Base-by-base conservation (phyloP, 2,329 filamentous ascomycete genomes). In the Arthrobotrys iridis region DNA sequence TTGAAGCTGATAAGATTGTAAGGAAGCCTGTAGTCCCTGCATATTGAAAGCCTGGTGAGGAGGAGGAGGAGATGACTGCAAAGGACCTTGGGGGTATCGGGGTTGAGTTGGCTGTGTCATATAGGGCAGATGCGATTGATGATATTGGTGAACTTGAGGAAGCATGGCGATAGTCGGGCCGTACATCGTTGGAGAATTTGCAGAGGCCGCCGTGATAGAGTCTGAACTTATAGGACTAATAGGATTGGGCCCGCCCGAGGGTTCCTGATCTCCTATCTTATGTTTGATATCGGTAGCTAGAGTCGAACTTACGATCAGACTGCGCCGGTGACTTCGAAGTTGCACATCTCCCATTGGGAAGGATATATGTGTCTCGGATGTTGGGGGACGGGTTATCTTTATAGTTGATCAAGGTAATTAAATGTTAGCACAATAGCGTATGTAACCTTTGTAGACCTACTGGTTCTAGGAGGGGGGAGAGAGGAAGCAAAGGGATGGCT, bases 331-430 rank as follows among this genome's bases (percentile, higher is more conserved):
- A 70, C 52, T 71, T 60, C 72, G 48, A 60, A 52, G 65, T 22
- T 76, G 65, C 52, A 41, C 72, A 76, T 76, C 72, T 76, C 72
- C 72, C 72, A 76, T 76, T 76, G 57, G 71, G 63, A 75, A 63
- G 18, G 64, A 63, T 66, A 55, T 66, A 62, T 65, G n/a, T 40
- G 35, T 67, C 22, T 63, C 43, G 28, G 46, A 50, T 65, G 24
- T 35, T 68, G 33, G 58, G 63, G 46, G 40, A 15, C 20, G 18
- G 55, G 15, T 10, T 50, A 30, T 75, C 63, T 67, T 68, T 68
- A 68, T 68, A 64, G 43, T 62, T 67, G 28, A 63, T 40, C 33
- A 46, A 68, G 46, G 43, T 13, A 75, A 55, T 24, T 55, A 10
- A 55, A 55, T 55, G 24, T 55, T 55, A 55, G 50, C 20, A 55